phyloP scores from a whole-genome alignment of 495 filamentous ascomycete species.

The Penicillium paradoxum region DNA sequence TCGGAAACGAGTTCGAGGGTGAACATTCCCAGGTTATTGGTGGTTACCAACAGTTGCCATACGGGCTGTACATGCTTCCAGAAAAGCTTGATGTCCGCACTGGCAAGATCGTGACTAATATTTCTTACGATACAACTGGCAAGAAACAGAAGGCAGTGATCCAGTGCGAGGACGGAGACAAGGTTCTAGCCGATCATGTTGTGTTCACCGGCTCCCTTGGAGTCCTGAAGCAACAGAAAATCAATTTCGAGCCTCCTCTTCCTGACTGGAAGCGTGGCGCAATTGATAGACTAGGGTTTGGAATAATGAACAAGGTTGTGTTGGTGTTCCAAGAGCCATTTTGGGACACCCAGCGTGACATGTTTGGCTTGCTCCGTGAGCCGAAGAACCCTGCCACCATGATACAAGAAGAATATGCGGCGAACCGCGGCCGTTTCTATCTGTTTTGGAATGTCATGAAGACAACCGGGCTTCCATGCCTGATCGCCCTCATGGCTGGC shows the following conservation, averaged over 20 bases:
- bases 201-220: conserved; percentile 87
- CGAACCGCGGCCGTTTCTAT: conserved; percentile 79
- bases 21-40: conserved; percentile 88
- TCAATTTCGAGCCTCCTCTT: conserved; percentile 77
- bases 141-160: conserved; percentile 50
- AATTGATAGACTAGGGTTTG: conserved; percentile 87
- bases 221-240: conserved; percentile 70
- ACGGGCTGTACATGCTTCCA: conserved; percentile 72
- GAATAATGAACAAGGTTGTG: conserved; percentile 91
- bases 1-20: conserved; percentile 95
- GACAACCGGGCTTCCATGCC: conserved; percentile 77
- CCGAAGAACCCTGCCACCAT: conserved; percentile 51
- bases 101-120: conserved; percentile 60
- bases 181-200: conserved; percentile 75
- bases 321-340: conserved; percentile 86
- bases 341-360: conserved; percentile 88
- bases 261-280: conserved; percentile 79
- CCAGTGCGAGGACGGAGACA: conserved; percentile 73
- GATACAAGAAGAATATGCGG: conserved; percentile 56
- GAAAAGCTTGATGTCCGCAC: conserved; percentile 74
- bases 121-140: conserved; percentile 56
- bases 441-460: conserved; percentile 95
- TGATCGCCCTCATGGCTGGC: conserved; percentile 93
- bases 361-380: conserved; percentile 85
- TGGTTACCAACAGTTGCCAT: conserved; percentile 85